Base-by-base conservation (phyloP, 176 grass and related monocot genomes). In the Thinopyrum elongatum region DNA sequence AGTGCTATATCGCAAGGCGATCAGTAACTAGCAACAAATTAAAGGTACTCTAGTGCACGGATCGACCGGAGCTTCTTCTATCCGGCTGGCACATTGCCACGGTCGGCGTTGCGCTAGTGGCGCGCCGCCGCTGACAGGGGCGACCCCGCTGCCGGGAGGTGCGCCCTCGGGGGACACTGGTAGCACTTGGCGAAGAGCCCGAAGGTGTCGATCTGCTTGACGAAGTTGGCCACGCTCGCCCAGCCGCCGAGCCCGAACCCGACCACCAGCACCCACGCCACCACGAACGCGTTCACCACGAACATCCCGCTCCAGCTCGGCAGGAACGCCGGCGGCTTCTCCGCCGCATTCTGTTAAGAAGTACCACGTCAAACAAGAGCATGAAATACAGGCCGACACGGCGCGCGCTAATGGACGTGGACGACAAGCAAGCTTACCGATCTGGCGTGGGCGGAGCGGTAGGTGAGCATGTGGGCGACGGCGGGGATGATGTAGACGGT, bases 111-210 rank as follows among this genome's bases (percentile, higher is more conserved):
- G 47, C 17, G 49, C 36, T 82, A 90, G 65, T 86, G 83, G 21
- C 9, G 71, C 70, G 70, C 70, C 61, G 82, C 69, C 60, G 60
- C 49, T 53, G 49, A 19, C 16, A 19, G 49, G 16, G 49, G 49
- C 6, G 49, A 19, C 16, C 49, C 49, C 49, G 16, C 49, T 53
- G 49, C 87, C 46, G 82, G 76, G 31, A 46, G 4, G 70, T 85
- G 83, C 23, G 53, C 8, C 83, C 38, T 90, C 0, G 89, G 69
- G 0, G 89, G 89, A 47, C 93, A 95, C 51, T 95, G 93, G 79
- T 92, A 95, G 88, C 93, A 95, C 70, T 86, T 95, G 53, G 93
- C 90, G 85, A 95, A 95, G 85, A 95, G 90, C 2, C 93, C 93
- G 74, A 95, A 95, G 10, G 93, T 95, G 87, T 95, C 82, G 73